Base-by-base conservation (phyloP, 164 flowering plant species). In the Houttuynia cordata region DNA sequence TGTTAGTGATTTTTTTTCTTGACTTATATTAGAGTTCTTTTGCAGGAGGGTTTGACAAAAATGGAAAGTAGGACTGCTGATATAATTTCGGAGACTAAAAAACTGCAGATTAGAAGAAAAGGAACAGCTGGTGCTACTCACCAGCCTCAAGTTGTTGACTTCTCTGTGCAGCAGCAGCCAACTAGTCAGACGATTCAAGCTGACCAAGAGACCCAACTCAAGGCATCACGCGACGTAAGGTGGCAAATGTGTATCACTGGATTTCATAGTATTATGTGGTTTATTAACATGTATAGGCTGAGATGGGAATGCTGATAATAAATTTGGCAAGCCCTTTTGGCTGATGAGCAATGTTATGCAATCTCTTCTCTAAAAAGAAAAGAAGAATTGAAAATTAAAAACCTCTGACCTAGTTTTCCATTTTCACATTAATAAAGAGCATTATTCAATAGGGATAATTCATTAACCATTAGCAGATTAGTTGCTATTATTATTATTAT, bases 151-250 rank as follows among this genome's bases (percentile, higher is more conserved):
- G 59, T 57, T 8, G 49, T 69, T 49, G 74, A 66, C 45, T 55
- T 62, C 21, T 64, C 64, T 30, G 70, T 60, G 41, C 59, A 75
- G 30, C 75, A 65, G 71, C 74, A 73, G 63, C 81, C 68, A 54
- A 17, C 12, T 45, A 45, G 9, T 45, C 72, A 67, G 15, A 78
- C 59, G 57, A 74, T 61, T 59, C 87, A 66, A 60, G 70, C 81
- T 24, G 78, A 78, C 73, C 90, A 72, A 62, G 97, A 88, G 74
- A 86, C 78, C 45, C 92, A 86, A 78, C 83, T 94, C 76, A 91
- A 94, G 83, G 99, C 99, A 72, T 91, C 99, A 68, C 97, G 99
- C 83, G 99, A 94, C 82, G 99, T 94, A 94, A 88, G 97, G 90
- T 88, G 81, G 72, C 93, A 74, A 75, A 75, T 80, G 60, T 82